Base-by-base conservation (phyloP, 2,329 filamentous ascomycete genomes). In the Hypocrella siamensis region DNA sequence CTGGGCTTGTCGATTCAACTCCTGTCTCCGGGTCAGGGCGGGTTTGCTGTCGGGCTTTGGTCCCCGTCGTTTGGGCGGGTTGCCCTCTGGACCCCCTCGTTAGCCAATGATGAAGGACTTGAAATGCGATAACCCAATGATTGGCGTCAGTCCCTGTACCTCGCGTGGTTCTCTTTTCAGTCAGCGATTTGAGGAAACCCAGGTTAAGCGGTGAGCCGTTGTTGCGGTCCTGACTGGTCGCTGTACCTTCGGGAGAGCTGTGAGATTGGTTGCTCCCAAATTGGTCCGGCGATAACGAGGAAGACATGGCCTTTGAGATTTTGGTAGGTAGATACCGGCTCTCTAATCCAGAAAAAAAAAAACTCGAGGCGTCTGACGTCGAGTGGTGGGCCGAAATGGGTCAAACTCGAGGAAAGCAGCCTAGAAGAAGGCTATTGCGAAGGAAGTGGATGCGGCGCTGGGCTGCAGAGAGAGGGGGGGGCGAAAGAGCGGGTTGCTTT, bases 21-120 rank as follows among this genome's bases (percentile, higher is more conserved):
- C 88, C 51, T 96, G 90, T 40, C 88, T 74, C 39, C 88, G 70
- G 15, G 88, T 96, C 46, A 93, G 60, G 28, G 90, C 88, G 14
- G 90, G 90, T 51, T 93, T 94, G 61, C 81, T 92, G 53, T 96
- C 90, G 15, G 90, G 90, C 53, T 96, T 96, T 0, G 90, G 90
- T 2, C 90, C 90, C 54, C 90, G 75, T 42, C 83, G 75, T 59
- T 96, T 98, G 3, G 83, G 75, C 7, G 79, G 67, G 47, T 90
- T 79, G 28, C 84, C 86, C 62, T 93, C 86, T 79, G n/a, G n/a
- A n/a, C n/a, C n/a, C n/a, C n/a, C n/a, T n/a, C n/a, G n/a, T n/a
- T n/a, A n/a, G n/a, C n/a, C n/a, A n/a, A n/a, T n/a, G n/a, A n/a
- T n/a, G n/a, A n/a, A n/a, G n/a, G n/a, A n/a, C n/a, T n/a, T n/a